Percentiles rank a stretch among this genome's conserved stretches.
phyloP scores from a whole-genome alignment of 1,139 yeast genomes.

The Taphrina wiesneri region DNA sequence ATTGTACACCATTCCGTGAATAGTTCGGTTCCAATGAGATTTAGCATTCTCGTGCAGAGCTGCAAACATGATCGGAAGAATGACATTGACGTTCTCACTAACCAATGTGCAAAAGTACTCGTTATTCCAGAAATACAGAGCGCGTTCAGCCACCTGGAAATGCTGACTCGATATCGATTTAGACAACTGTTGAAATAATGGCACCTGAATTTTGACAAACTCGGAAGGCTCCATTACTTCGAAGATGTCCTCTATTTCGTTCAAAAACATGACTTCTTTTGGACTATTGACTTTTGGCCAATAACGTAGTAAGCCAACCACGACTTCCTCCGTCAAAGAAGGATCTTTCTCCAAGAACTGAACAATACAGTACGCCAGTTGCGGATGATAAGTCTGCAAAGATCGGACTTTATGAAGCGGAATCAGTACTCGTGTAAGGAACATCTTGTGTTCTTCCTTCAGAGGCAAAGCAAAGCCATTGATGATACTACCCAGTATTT shows the following conservation, averaged over 20 bases:
- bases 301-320: slow-evolving; percentile 85
- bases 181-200: slow-evolving; percentile 88
- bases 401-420: slow-evolving; percentile 93
- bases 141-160: slow-evolving; percentile 96
- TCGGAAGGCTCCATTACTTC: slow-evolving; percentile 95
- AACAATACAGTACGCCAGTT: slow-evolving; percentile 92
- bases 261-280: slow-evolving; percentile 91
- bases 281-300: slow-evolving; percentile 98
- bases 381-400: slow-evolving; percentile 88
- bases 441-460: slow-evolving; percentile 93
- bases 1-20: slow-evolving; percentile 84
- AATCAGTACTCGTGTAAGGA: slow-evolving; percentile 79
- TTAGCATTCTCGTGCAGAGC: slow-evolving; percentile 75
- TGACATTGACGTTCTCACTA: slow-evolving; percentile 85
- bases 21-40: slow-evolving; percentile 84
- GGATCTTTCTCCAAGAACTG: slow-evolving; percentile 97
- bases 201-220: slow-evolving; percentile 87
- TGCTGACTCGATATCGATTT: slow-evolving; percentile 94
- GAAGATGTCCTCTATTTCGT: slow-evolving; percentile 93
- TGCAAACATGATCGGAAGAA: slow-evolving; percentile 87
- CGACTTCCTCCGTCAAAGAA: slow-evolving; percentile 84
- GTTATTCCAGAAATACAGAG: slow-evolving; percentile 89
- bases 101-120: slow-evolving; percentile 88
- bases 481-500: slow-evolving; percentile 84
- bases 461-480: slow-evolving; percentile 97